A percentile compares a stretch with the other conserved stretches of the same genome.
Conservation (phyloP, 345 rosid species). For the Anastatica hierochuntica region DNA sequence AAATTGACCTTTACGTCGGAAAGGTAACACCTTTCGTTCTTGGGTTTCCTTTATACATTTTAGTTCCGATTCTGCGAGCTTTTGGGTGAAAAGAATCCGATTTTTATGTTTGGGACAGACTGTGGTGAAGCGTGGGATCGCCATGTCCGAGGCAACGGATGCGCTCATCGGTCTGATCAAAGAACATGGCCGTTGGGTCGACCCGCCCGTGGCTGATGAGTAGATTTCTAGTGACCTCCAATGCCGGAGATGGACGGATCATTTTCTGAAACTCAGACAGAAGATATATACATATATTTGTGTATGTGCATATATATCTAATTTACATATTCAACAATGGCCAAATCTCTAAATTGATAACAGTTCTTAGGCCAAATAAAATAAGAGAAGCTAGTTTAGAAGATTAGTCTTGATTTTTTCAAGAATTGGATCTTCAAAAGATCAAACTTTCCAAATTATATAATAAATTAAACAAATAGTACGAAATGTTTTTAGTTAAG, state of each 20-base stretch:
- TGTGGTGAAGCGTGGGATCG: constrained; percentile 92
- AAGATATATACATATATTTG: not conserved
- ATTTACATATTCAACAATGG: constrained; percentile 8
- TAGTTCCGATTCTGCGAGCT: not conserved
- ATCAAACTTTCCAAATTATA: too few relatives aligned
- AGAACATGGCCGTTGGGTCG: constrained; percentile 92
- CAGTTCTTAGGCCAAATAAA: not conserved
- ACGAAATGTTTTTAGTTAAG: too few relatives aligned
- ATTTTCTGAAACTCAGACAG: not conserved
- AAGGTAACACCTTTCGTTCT: too few relatives aligned
- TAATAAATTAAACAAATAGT: too few relatives aligned
- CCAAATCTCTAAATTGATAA: not conserved
- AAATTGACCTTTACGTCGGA: constrained; percentile 39
- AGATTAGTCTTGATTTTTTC: too few relatives aligned
- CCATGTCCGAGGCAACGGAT: constrained; percentile 73
- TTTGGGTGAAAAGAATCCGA: not conserved
- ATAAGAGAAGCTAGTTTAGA: not conserved
- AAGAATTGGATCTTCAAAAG: too few relatives aligned
- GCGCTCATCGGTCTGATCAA: constrained; percentile 87
- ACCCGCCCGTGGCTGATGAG: constrained; percentile 56
- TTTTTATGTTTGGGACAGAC: constrained; percentile 38
- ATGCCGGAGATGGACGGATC: not conserved
- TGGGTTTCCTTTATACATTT: too few relatives aligned
- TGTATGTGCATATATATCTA: not conserved
- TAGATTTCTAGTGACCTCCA: too few relatives aligned